Percentiles rank a stretch among this genome's conserved stretches.
These are phyloP conservation scores for Macrophomina pseudophaseolina DNA, from an alignment of 2,329 filamentous ascomycete species.

Conservation along the genomic window DNA sequence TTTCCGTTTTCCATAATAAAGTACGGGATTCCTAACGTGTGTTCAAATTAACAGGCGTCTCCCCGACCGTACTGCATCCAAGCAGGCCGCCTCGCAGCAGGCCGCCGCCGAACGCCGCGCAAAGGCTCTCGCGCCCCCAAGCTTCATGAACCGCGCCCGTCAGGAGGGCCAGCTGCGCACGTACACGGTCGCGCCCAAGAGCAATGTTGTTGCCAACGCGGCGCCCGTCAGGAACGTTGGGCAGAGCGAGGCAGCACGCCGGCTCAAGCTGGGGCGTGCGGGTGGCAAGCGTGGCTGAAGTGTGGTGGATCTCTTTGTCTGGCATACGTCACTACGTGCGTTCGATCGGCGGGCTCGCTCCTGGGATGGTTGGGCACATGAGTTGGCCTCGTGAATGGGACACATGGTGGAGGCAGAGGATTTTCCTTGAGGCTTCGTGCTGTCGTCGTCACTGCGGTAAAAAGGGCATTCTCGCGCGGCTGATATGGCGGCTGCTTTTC, in stretches of 20 bases:
- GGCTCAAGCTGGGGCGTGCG: conserved; percentile 22
- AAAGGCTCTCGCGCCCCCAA: conserved; percentile 42
- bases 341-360: no score
- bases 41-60: conserved; percentile 32
- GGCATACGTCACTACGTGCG: background rate
- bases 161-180: conserved; percentile 64
- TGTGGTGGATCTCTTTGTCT: background rate
- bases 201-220: conserved; percentile 42
- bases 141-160: conserved; percentile 61
- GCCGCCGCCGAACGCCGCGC: conserved; percentile 31
- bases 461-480: no score
- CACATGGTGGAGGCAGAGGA: no score
- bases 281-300: conserved; percentile 19
- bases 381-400: no score
- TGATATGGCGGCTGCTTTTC: no score
- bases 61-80: conserved; percentile 33
- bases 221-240: background rate
- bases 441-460: no score
- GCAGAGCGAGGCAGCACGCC: conserved; percentile 16
- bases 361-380: no score
- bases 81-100: conserved; percentile 40
- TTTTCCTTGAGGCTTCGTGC: no score
- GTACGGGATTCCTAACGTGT: conserved; percentile 28
- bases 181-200: conserved; percentile 68
- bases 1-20: conserved; percentile 12